Percentiles rank a stretch among this genome's conserved stretches.
phyloP scores from a whole-genome alignment of 1,139 yeast genomes.

The Pichia sp. region DNA sequence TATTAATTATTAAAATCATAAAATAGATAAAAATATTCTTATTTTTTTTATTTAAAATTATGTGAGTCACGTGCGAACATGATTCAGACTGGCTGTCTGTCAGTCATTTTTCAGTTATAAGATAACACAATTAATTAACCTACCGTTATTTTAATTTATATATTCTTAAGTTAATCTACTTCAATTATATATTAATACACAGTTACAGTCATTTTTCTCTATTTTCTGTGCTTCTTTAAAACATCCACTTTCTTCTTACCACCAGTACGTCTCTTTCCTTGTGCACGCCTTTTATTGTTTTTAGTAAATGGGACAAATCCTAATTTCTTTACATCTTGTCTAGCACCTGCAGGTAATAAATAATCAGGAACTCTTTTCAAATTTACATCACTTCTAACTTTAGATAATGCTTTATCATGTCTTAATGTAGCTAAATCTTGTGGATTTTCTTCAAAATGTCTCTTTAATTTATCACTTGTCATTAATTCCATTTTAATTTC shows the following conservation, averaged over 20 bases:
- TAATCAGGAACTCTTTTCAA: constrained; percentile 91
- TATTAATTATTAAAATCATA: too few species aligned
- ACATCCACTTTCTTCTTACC: constrained; percentile 54
- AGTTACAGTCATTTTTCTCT: too few species aligned
- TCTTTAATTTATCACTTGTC: constrained; percentile 81
- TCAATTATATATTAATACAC: too few species aligned
- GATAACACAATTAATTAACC: too few species aligned
- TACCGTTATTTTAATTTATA: too few species aligned
- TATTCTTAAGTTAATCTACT: too few species aligned
- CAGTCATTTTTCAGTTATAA: too few species aligned
- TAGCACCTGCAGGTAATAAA: constrained; percentile 74
- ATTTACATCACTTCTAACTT: constrained; percentile 76
- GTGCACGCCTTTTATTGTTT: constrained; percentile 34
- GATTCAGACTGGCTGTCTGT: too few species aligned
- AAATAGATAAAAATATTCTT: too few species aligned
- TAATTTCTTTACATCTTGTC: constrained; percentile 50
- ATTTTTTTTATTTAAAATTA: too few species aligned
- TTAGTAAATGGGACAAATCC: constrained; percentile 79
- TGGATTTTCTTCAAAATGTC: constrained; percentile 98
- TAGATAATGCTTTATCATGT: constrained; percentile 85
- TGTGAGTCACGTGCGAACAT: too few species aligned
- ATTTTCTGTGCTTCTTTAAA: constrained; percentile 55
- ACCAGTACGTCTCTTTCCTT: constrained; percentile 26
- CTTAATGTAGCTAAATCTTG: constrained; percentile 83
- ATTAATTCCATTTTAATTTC: constrained; percentile 85